Evolutionary conservation across 139 green algal genomes (phyloP), one percentile per base, ranked within the genome.

Genomic region (Desmodesmus armatus): DNA sequence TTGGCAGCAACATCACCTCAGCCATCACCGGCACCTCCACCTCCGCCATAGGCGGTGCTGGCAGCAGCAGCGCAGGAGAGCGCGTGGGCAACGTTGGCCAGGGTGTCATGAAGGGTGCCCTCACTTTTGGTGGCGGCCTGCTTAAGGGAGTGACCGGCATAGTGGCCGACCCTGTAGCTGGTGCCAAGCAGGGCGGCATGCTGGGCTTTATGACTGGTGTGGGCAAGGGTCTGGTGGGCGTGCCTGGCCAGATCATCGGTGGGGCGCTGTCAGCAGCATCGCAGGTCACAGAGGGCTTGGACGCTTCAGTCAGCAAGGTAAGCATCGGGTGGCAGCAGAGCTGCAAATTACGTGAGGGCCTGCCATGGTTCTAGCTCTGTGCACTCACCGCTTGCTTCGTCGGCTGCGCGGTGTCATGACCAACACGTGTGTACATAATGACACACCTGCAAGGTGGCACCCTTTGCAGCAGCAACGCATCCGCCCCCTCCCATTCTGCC

Each of bases 101-200:
- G 31, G 96, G 95, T 15, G 69, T 98, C 70, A 39, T 94, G 35
- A 92, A 96, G 87, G 96, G 96, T 6, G 92, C 88, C 33, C 87
- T 89, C 1, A 93, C 94, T 3, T 86, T 98, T 2, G 95, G 91
- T 41, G 89, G 92, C 69, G 87, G 90, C 41, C 39, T 98, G 39
- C 86, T 90, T 72, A 88, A 53, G 11, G 96, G 96, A 13, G 90
- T 96, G 31, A 90, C 88, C 25, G 96, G 96, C 37, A 90, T 99
- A 6, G 82, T 98, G 17, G 88, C 89, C n/a, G 95, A 96, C 87
- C 96, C 96, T 19, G 23, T 98, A 70, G 78, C 96, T 78, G 96
- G 96, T 3, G 94, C 94, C 2, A 85, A 93, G 84, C 60, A 89
- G 62, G 82, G 88, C 13, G 96, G 96, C 13, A 77, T 97, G 19